These are phyloP conservation scores for Lagerstroemia fauriei DNA, from an alignment of 441 rosid genomes.

Conservation along the genomic window DNA sequence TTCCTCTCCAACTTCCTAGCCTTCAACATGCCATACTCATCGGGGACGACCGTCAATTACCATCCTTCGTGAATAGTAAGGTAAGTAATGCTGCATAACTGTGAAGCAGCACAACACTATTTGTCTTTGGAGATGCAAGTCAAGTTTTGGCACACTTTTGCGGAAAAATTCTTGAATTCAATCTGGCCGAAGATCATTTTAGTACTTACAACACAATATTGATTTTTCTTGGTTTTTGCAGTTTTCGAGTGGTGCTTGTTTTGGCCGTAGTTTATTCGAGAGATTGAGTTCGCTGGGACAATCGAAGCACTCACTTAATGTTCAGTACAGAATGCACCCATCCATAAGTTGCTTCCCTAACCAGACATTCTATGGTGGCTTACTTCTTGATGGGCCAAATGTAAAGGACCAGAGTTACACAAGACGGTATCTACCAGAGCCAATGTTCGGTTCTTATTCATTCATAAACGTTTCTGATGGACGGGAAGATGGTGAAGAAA, in stretches of 20 bases:
- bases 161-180: background rate
- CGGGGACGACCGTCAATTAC: slow-evolving; percentile 56
- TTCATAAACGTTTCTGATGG: slow-evolving; percentile 46
- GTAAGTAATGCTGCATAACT: slow-evolving; percentile 19
- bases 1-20: slow-evolving; percentile 50
- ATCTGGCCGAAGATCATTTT: background rate
- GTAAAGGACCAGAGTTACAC: slow-evolving; percentile 33
- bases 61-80: slow-evolving; percentile 53
- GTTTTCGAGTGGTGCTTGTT: slow-evolving; percentile 40
- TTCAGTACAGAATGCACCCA: slow-evolving; percentile 65
- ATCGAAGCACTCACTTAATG: slow-evolving; percentile 39
- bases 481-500: slow-evolving; percentile 25
- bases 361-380: slow-evolving; percentile 37
- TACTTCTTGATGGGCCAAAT: slow-evolving; percentile 33
- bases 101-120: background rate
- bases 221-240: slow-evolving; percentile 1
- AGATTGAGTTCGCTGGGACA: slow-evolving; percentile 45
- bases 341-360: slow-evolving; percentile 50
- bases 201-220: background rate
- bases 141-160: no score
- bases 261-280: slow-evolving; percentile 58
- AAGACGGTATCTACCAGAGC: slow-evolving; percentile 32
- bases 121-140: background rate
- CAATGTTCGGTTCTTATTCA: slow-evolving; percentile 47
- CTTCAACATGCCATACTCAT: slow-evolving; percentile 44